phyloP scores from a whole-genome alignment of 371 early-diverging fungal species.

The Syncephalis plumigaleata region DNA sequence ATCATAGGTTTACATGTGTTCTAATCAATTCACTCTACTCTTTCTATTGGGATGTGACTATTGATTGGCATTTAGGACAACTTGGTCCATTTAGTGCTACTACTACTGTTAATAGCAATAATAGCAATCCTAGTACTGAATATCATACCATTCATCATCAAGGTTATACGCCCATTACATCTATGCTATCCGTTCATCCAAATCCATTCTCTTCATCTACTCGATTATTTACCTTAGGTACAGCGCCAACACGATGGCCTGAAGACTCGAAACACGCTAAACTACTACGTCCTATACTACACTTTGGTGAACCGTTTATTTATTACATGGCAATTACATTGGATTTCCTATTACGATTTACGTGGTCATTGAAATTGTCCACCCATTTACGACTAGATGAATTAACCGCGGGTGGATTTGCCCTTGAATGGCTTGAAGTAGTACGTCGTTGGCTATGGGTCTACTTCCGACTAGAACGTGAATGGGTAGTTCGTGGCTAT shows the following conservation, averaged over 20 bases:
- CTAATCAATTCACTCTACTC: slow-evolving; percentile 78
- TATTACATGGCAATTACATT: slow-evolving; percentile 57
- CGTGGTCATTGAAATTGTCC: slow-evolving; percentile 70
- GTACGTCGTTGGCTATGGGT: slow-evolving; percentile 83
- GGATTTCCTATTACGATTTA: slow-evolving; percentile 63
- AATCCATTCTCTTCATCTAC: slow-evolving; percentile 11
- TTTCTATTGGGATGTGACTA: slow-evolving; percentile 85
- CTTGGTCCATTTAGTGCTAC: no score
- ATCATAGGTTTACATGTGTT: slow-evolving; percentile 49
- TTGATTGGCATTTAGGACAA: slow-evolving; percentile 74
- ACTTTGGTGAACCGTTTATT: slow-evolving; percentile 32
- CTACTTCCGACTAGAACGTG: slow-evolving; percentile 69
- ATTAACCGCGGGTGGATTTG: slow-evolving; percentile 48
- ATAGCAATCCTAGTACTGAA: no score
- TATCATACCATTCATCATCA: no score
- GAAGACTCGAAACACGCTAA: slow-evolving; percentile 1
- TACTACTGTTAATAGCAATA: no score
- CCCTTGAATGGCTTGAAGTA: slow-evolving; percentile 63
- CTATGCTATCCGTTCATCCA: slow-evolving; percentile 8
- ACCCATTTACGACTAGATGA: slow-evolving; percentile 45
- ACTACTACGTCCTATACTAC: slow-evolving; percentile 35
- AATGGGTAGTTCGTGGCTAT: slow-evolving; percentile 12
- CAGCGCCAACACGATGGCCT: not conserved
- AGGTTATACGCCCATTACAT: slow-evolving; percentile 1
- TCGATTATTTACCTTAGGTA: slow-evolving; percentile 1